Conservation (phyloP, 169 alveolate genomes). For the Plasmodium gonderi region DNA sequence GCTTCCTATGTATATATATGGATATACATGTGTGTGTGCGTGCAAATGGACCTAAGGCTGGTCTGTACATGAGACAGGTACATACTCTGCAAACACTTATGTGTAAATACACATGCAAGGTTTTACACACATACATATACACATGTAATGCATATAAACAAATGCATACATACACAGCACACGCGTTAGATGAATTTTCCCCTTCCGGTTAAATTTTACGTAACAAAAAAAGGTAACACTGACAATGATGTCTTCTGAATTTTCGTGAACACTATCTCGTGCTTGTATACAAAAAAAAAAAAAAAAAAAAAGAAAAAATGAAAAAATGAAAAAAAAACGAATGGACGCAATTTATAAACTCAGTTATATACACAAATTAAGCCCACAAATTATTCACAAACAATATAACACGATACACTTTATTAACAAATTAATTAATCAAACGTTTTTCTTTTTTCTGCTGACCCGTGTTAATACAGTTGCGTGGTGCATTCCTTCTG, state of each 20-base stretch:
- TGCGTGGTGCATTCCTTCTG: not conserved
- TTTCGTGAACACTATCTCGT: not conserved
- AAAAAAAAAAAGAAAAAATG: not conserved
- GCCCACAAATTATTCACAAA: not conserved
- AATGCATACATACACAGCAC: not conserved
- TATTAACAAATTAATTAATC: not conserved
- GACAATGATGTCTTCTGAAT: not conserved
- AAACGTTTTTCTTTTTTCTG: not conserved
- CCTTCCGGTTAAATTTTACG: not conserved
- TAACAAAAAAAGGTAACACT: not conserved
- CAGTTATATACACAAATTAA: not conserved
- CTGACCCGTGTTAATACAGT: not conserved
- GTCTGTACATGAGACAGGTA: no score
- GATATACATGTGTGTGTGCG: not conserved
- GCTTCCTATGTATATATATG: not conserved
- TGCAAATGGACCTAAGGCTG: not conserved
- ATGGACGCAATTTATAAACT: not conserved
- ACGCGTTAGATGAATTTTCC: not conserved
- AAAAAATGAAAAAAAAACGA: not conserved
- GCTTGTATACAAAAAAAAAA: not conserved
- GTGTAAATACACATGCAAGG: no score
- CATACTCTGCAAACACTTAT: no score
- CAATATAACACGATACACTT: not conserved
- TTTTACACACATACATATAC: not conserved
- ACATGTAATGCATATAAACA: not conserved